These are phyloP conservation scores for Chamaenerion angustifolium DNA, from an alignment of 345 rosid genomes.

Conservation along the genomic window DNA sequence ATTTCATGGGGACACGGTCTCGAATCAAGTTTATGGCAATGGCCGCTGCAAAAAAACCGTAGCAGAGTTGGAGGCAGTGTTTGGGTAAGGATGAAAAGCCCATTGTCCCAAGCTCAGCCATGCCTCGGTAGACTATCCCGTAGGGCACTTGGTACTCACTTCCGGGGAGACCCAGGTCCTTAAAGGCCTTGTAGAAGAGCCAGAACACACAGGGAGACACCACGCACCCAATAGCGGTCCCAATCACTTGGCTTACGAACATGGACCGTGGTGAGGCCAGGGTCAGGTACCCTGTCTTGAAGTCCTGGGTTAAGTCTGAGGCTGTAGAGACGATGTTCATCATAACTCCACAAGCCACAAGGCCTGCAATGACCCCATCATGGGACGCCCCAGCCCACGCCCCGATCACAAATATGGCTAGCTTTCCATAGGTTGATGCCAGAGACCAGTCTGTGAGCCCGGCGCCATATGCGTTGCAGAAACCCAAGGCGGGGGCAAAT, in stretches of 20 bases:
- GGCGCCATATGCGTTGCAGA: slow-evolving; percentile 18
- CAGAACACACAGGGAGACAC: slow-evolving; percentile 14
- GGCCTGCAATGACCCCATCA: slow-evolving; percentile 15
- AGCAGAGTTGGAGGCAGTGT: slow-evolving; percentile 21
- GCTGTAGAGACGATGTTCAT: slow-evolving; percentile 19
- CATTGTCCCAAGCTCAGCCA: slow-evolving; percentile 9
- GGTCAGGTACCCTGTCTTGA: slow-evolving; percentile 20
- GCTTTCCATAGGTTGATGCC: slow-evolving; percentile 10
- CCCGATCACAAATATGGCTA: slow-evolving; percentile 13
- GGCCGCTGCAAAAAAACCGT: slow-evolving; percentile 21
- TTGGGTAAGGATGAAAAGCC: slow-evolving; percentile 13
- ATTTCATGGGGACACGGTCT: slow-evolving; percentile 4
- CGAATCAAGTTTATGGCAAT: slow-evolving; percentile 14
- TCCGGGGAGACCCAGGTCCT: slow-evolving; percentile 5
- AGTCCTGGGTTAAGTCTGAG: slow-evolving; percentile 16
- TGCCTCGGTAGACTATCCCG: slow-evolving; percentile 7
- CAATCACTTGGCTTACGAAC: slow-evolving; percentile 19
- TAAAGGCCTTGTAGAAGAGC: slow-evolving; percentile 20
- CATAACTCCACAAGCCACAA: slow-evolving; percentile 19
- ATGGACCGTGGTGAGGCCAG: slow-evolving; percentile 19
- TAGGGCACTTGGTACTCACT: slow-evolving; percentile 6
- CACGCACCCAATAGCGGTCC: slow-evolving; percentile 19
- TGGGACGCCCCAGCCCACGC: slow-evolving; percentile 16
- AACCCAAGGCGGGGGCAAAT: slow-evolving; percentile 11
- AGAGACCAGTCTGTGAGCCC: slow-evolving; percentile 20